A percentile compares a stretch with the other conserved stretches of the same genome.
phyloP scores from a whole-genome alignment of 2,329 filamentous ascomycete species.

The Chaetomium olivaceum region DNA sequence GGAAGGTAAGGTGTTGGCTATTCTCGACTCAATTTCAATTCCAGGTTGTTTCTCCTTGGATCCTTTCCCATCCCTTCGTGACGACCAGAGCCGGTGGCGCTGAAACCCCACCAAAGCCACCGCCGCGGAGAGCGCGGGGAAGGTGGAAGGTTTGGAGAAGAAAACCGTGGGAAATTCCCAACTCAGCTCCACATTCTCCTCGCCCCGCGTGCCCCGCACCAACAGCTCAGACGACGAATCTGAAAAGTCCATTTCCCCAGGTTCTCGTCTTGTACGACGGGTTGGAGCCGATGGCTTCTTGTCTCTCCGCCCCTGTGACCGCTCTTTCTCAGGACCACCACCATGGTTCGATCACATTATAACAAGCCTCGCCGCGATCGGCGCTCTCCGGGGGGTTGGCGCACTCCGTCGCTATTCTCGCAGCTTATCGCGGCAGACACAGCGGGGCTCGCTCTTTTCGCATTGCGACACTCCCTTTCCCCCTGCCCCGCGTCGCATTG shows the following conservation, averaged over 20 bases:
- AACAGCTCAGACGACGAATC: background rate
- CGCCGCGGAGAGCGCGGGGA: background rate
- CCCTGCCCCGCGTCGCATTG: slow-evolving; percentile 16
- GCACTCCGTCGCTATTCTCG: slow-evolving; percentile 13
- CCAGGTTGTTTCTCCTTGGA: too few relatives aligned
- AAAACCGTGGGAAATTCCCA: too few relatives aligned
- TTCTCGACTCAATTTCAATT: too few relatives aligned
- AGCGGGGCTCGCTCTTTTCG: slow-evolving; percentile 17
- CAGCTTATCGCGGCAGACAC: slow-evolving; percentile 26
- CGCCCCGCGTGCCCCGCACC: slow-evolving; percentile 3
- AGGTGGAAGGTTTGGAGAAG: background rate
- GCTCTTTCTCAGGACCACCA: slow-evolving; percentile 7
- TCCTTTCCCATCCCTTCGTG: too few relatives aligned
- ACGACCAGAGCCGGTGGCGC: background rate
- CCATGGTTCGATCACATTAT: background rate
- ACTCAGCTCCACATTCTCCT: background rate
- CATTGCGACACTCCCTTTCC: slow-evolving; percentile 16
- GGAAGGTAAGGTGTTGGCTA: too few relatives aligned
- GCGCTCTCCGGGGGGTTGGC: background rate
- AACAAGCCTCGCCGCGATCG: slow-evolving; percentile 8
- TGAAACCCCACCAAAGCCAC: background rate
- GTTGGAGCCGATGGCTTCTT: background rate
- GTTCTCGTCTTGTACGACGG: slow-evolving; percentile 3
- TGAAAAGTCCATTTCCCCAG: background rate
- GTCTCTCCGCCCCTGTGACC: slow-evolving; percentile 7